A percentile compares a stretch with the other conserved stretches of the same genome.
Evolutionary conservation across 345 rosid species (phyloP).

Genomic region (Cardiospermum halicacabum): DNA sequence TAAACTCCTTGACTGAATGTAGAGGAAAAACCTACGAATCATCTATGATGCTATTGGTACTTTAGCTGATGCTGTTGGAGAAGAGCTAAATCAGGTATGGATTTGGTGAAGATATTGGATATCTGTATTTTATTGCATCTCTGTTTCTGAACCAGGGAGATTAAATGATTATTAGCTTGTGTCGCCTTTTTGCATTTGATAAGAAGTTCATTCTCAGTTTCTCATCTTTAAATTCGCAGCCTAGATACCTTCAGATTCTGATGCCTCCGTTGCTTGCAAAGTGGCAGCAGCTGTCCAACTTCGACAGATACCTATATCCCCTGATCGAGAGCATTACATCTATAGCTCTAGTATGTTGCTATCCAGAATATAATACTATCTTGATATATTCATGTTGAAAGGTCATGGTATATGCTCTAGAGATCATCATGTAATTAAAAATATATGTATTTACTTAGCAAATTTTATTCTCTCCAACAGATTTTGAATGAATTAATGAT

Average conservation of each 20-base stretch:
- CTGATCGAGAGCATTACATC: conserved; percentile 91
- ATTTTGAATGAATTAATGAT: conserved; percentile 1
- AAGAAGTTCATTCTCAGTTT: conserved; percentile 8
- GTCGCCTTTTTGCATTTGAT: not conserved
- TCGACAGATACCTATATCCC: conserved; percentile 91
- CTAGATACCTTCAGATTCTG: conserved; percentile 70
- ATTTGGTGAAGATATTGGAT: conserved; percentile 5
- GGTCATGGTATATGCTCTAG: not conserved
- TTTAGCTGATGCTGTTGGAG: conserved; percentile 93
- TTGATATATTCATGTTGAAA: not conserved
- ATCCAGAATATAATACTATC: not conserved
- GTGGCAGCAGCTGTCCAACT: conserved; percentile 91
- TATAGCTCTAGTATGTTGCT: conserved; percentile 67
- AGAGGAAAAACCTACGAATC: conserved; percentile 93
- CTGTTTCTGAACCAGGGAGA: not conserved
- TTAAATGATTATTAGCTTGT: not conserved
- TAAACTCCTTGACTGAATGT: conserved; percentile 8
- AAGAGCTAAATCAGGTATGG: conserved; percentile 73
- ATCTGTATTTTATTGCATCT: not conserved
- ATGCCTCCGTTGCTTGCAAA: conserved; percentile 93
- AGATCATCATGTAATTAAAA: not conserved
- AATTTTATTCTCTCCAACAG: not conserved
- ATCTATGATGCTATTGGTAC: conserved; percentile 99
- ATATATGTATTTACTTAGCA: not conserved
- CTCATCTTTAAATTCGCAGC: conserved; percentile 44